Base-by-base conservation (phyloP, 192 early-diverging fungal genomes). In the Rhizoclosmatium sp. region DNA sequence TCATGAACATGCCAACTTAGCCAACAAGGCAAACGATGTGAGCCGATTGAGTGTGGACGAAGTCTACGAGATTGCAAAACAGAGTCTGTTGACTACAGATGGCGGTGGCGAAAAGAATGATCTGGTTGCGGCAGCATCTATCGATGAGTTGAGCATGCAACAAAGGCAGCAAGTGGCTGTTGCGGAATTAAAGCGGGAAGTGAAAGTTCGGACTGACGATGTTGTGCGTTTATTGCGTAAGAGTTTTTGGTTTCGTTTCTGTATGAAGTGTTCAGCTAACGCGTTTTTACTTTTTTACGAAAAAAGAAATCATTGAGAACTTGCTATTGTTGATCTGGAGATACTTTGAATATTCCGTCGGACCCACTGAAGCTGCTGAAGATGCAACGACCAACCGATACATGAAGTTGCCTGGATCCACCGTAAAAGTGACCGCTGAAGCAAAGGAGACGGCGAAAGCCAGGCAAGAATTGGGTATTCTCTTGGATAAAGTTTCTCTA, bases 141-240 rank as follows among this genome's bases (percentile, higher is more conserved):
- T 86, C 4, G 85, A 84, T 41, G 85, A 84, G 9, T 82, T 88
- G 46, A 79, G 78, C 23, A 69, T 82, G 2, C 69, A 80, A 49
- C 86, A 87, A 67, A 65, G 84, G 19, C 83, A 88, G 65, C 87
- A 89, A 56, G 62, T 88, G 42, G 88, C 85, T 16, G 71, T 81
- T 19, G 79, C 78, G 47, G 87, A 85, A 47, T 47, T 88, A 39
- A 82, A 82, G 75, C 85, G 80, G 66, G 83, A 83, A 75, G 44
- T 81, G 44, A 48, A 79, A 40, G 77, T 79, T 31, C 77, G 80
- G 39, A 65, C 74, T 2, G 77, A 85, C 46, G 86, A 88, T 47
- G 79, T 88, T 49, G 16, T 12, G 14, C 69, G 61, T 39, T 74
- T 81, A 4, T 70, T 66, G 31, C 80, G 73, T 75, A 60, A 72